A percentile compares a stretch with the other conserved stretches of the same genome.
These are phyloP conservation scores for Crithidia mellificae DNA, from an alignment of 208 protist genomes.

Conservation along the genomic window DNA sequence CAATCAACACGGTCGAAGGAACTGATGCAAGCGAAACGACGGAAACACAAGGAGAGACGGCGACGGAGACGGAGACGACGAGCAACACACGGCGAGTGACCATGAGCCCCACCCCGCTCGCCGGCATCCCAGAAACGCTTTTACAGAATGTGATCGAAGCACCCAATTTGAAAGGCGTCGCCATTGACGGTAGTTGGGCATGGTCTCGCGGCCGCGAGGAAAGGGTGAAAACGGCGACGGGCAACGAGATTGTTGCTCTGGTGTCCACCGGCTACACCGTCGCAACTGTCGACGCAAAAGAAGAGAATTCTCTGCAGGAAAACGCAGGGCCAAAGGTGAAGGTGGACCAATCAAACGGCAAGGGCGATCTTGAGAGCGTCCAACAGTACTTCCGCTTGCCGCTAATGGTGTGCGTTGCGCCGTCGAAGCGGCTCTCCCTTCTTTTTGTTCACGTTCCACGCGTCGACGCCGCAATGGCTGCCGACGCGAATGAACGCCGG, in stretches of 20 bases:
- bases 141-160: too few species aligned
- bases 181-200: too few species aligned
- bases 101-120: too few species aligned
- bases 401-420: slow-evolving; percentile 4
- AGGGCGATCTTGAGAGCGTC: not conserved
- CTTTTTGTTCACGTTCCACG: slow-evolving; percentile 8
- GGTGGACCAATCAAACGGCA: not conserved
- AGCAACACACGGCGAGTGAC: too few species aligned
- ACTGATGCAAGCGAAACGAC: too few species aligned
- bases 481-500: not conserved
- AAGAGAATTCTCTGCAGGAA: too few species aligned
- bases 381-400: not conserved
- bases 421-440: slow-evolving; percentile 21
- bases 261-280: not conserved
- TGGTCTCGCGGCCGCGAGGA: not conserved
- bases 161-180: too few species aligned
- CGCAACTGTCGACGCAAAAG: too few species aligned
- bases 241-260: not conserved
- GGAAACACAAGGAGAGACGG: too few species aligned
- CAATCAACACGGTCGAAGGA: too few species aligned
- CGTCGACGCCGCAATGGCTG: not conserved
- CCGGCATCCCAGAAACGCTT: too few species aligned
- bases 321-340: not conserved
- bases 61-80: too few species aligned
- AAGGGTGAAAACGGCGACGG: not conserved